Evolutionary conservation across 2,329 filamentous ascomycete species (phyloP).

Genomic region (Penicillium sp.): DNA sequence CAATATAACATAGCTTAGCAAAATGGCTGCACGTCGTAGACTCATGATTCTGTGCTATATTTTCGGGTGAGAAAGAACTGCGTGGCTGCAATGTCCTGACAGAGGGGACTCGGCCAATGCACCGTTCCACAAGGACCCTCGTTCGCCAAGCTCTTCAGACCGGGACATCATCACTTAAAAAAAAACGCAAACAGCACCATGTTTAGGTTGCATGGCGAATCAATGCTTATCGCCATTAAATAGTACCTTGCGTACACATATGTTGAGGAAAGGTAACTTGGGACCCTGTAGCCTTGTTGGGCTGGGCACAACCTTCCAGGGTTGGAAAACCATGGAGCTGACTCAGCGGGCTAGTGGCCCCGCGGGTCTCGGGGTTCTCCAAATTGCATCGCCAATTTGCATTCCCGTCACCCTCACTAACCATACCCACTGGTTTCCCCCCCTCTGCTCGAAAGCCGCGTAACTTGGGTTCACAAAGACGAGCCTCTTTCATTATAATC

Average conservation of each 20-base stretch:
- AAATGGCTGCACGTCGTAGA: constrained; percentile 2
- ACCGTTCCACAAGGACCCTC: constrained; percentile 7
- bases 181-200: not conserved
- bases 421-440: not conserved
- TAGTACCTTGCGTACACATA: not conserved
- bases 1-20: constrained; percentile 1
- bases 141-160: constrained; percentile 16
- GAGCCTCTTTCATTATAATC: not conserved
- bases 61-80: constrained; percentile 2
- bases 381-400: not conserved
- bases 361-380: not conserved
- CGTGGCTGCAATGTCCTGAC: not conserved
- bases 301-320: not conserved
- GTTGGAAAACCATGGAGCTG: not conserved
- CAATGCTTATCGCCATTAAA: not conserved
- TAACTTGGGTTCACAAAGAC: not conserved
- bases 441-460: not conserved
- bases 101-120: constrained; percentile 4
- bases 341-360: not conserved
- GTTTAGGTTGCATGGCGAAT: not conserved
- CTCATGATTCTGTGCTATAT: not conserved
- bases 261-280: not conserved
- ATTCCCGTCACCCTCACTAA: not conserved
- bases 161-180: constrained; percentile 16
- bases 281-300: not conserved